Percentiles rank a stretch among this genome's conserved stretches.
Evolutionary conservation across 257 asterid species (phyloP).

Genomic region (Euphrasia confusa): DNA sequence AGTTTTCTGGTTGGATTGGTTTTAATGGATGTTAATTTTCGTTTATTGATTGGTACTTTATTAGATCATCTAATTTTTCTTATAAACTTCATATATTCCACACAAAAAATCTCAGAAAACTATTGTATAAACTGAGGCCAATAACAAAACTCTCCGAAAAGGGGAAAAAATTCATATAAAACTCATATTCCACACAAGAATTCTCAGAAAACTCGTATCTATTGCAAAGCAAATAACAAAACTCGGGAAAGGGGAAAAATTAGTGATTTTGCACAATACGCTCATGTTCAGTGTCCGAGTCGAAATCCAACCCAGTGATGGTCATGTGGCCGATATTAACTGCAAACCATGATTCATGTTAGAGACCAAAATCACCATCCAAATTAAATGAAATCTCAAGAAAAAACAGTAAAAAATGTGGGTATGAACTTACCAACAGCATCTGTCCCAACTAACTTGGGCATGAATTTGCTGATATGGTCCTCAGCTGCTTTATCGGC

Average conservation of each 20-base stretch:
- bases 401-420: background rate
- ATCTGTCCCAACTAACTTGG: conserved; percentile 82
- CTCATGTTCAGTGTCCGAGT: conserved; percentile 43
- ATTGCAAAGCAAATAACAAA: too few species aligned
- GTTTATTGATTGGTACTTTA: too few species aligned
- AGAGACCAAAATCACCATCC: too few species aligned
- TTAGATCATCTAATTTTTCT: too few species aligned
- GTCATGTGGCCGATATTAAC: conserved; percentile 88
- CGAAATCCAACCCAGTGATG: conserved; percentile 61
- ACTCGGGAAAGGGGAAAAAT: background rate
- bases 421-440: conserved; percentile 62
- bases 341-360: conserved; percentile 35
- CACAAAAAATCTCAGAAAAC: too few species aligned
- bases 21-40: too few species aligned
- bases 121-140: too few species aligned
- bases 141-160: too few species aligned
- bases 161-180: too few species aligned
- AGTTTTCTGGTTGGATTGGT: background rate
- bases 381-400: conserved; percentile 17
- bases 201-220: too few species aligned
- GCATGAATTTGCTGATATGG: conserved; percentile 87
- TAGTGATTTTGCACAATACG: background rate
- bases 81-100: too few species aligned
- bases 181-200: too few species aligned
- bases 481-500: conserved; percentile 90